Base-by-base conservation (phyloP, 2,329 filamentous ascomycete species). In the Aspergillus niger region DNA sequence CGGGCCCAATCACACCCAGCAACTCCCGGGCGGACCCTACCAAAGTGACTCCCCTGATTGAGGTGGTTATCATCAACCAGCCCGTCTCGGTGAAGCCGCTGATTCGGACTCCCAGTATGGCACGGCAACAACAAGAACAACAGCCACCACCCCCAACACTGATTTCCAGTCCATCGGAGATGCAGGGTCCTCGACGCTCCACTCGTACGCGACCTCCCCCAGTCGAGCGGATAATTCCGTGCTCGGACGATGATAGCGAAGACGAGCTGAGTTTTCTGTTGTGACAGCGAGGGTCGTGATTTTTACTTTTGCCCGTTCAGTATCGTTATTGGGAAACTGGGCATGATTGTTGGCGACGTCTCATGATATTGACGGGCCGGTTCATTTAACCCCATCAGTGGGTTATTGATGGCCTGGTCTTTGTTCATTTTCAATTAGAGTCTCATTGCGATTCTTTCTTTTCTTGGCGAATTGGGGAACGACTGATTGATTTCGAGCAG, bases 201-300 rank as follows among this genome's bases (percentile, higher is more conserved):
- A 32, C 26, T 15, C 44, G 22, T 17, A 44, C 39, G 28, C 38
- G 39, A 32, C 24, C n/a, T 13, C 11, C 57, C 58, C 63, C 51
- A 32, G 64, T 55, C 43, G 61, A 53, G 39, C 62, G 58, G 13
- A 57, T 66, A 15, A 69, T 74, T 44, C 67, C 73, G 8, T 71
- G 64, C 48, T 69, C 69, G 1, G 72, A 74, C 20, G 71, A 70
- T 7, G 69, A 71, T 20, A 77, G 74, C 44, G 75, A 77, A n/a
- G 75, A 77, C 55, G 75, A 77, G 62, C 67, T 77, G 20, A 76
- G 74, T 63, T 76, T 76, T 63, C 55, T 77, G 28, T 30, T 30
- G 6, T 75, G 55, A 36, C 22, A 36, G 32, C 32, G 32, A 7
- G 38, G 47, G 26, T 49, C 20, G 5, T 26, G 32, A 6, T 36